A percentile compares a stretch with the other conserved stretches of the same genome.
Conservation (phyloP, 2,329 filamentous ascomycete species). For the Raffaelea arxii region DNA sequence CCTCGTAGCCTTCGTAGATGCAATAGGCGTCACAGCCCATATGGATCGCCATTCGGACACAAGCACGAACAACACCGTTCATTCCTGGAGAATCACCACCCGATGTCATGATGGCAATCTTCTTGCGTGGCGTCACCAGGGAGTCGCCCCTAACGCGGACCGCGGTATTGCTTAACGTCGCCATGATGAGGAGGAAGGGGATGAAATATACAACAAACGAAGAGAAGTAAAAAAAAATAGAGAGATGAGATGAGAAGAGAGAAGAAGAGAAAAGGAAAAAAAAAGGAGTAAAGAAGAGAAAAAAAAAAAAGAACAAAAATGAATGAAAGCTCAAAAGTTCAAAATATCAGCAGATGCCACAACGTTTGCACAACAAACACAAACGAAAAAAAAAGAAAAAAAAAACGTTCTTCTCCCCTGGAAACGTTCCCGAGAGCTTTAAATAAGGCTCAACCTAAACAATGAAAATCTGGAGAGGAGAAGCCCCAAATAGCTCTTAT, state of each 20-base stretch:
- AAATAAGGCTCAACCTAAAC: neutral
- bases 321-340: neutral
- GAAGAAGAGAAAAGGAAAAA: neutral
- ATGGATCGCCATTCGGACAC: slow-evolving; percentile 85
- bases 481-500: slow-evolving; percentile 17
- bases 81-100: slow-evolving; percentile 92
- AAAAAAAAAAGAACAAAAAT: neutral
- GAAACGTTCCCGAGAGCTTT: neutral
- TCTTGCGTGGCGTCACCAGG: slow-evolving; percentile 39
- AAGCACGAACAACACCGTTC: slow-evolving; percentile 83
- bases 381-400: neutral
- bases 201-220: neutral
- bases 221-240: neutral
- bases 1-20: slow-evolving; percentile 92
- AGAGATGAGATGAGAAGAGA: neutral
- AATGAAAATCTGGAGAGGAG: too few species aligned
- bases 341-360: neutral
- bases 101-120: slow-evolving; percentile 87
- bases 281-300: neutral
- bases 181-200: neutral
- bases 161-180: neutral
- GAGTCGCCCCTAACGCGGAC: neutral
- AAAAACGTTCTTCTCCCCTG: neutral
- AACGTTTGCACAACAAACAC: neutral
- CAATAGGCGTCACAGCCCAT: slow-evolving; percentile 71